Base-by-base conservation (phyloP, 495 filamentous ascomycete genomes). In the Penicillium turbatum region DNA sequence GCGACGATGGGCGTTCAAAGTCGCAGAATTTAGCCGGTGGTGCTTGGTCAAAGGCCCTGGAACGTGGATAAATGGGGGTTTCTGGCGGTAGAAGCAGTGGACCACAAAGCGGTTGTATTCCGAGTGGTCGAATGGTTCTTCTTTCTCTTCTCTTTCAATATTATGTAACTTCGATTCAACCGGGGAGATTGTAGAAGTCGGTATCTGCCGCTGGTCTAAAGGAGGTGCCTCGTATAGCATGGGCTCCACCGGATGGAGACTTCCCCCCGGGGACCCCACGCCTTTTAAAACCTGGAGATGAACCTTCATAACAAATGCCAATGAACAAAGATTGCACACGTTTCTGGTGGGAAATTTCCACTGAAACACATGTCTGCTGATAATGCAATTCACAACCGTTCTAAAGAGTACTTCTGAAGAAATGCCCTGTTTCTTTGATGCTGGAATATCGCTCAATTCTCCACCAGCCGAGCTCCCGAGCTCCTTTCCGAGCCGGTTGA, bases 241-340 rank as follows among this genome's bases (percentile, higher is more conserved):
- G 2, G 12, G 17, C 17, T 36, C 15, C 46, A 35, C 21, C 21
- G 12, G n/a, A 51, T 39, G 37, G 42, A 34, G 39, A 49, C 27
- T 35, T 36, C 29, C 45, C 31, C 49, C 52, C 31, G 52, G 52
- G 54, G 54, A 50, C 54, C 54, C 54, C 54, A 38, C 54, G 24
- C 21, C 15, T 21, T n/a, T 51, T 16, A 12, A 40, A 51, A 40
- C 26, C 37, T 51, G 48, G 48, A 43, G 38, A 42, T 29, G 6
- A 31, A 31, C 30, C 30, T 31, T 31, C 30, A 30, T 31, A 3
- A 1, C 30, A 9, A 5, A 24, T 24, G 21, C 21, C 21, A 4
- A 4, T 24, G 21, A 24, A 4, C 21, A 4, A 2, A 24, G 4
- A 24, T 4, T 2, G 21, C 21, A 24, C 21, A 24, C 21, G 4